A percentile compares a stretch with the other conserved stretches of the same genome.
Conservation (phyloP, 2,329 filamentous ascomycete species). For the Colletotrichum theobromicola region DNA sequence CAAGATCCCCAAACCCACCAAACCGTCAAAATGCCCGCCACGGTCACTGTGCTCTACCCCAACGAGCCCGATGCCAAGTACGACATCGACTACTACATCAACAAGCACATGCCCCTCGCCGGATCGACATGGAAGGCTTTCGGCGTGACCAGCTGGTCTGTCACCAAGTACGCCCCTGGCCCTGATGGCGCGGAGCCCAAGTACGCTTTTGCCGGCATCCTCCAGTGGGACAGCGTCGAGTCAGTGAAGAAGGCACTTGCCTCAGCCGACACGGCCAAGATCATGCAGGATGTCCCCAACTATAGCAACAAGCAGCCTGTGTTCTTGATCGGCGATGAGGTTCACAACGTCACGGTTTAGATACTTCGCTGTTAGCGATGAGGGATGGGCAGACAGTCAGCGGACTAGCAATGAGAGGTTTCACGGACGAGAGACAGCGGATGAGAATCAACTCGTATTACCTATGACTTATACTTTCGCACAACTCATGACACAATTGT, state of each 20-base stretch:
- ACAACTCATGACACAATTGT: neutral
- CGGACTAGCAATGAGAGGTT: neutral
- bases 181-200: constrained; percentile 6
- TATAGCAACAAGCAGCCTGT: constrained; percentile 40
- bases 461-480: neutral
- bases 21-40: constrained; percentile 6
- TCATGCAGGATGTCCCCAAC: constrained; percentile 16
- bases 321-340: constrained; percentile 33
- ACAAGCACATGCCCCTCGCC: constrained; percentile 14
- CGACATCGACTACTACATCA: constrained; percentile 21
- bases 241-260: constrained; percentile 1
- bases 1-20: neutral
- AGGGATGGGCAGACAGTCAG: neutral
- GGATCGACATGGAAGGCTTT: neutral
- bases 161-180: neutral
- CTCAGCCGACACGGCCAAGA: neutral
- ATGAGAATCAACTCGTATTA: neutral
- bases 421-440: neutral
- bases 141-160: constrained; percentile 10
- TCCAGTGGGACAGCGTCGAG: constrained; percentile 8
- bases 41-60: constrained; percentile 26
- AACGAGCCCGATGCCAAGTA: constrained; percentile 23
- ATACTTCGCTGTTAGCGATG: too few species aligned
- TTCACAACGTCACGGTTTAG: neutral
- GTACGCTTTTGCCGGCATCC: constrained; percentile 8